Percentiles rank a stretch among this genome's conserved stretches.
These are phyloP conservation scores for Russula earlei DNA, from an alignment of 768 basidiomycete species.

Conservation along the genomic window DNA sequence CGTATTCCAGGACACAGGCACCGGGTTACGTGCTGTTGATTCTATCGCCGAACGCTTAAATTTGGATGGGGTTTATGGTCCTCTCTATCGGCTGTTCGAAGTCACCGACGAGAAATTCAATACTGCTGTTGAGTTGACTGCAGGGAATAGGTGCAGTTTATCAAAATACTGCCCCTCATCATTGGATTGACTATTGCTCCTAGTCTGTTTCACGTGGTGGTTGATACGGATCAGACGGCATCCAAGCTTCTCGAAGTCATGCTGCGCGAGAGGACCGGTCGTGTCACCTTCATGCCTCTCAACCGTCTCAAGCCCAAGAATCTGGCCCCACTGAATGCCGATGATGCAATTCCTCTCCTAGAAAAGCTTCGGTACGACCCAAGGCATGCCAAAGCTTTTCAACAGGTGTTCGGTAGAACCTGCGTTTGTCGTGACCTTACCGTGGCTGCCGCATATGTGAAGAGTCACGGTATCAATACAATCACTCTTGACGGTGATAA, in stretches of 20 bases:
- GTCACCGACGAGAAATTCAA: slow-evolving; percentile 83
- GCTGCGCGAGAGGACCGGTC: slow-evolving; percentile 86
- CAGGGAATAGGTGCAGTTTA: slow-evolving; percentile 72
- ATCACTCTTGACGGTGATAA: slow-evolving; percentile 98
- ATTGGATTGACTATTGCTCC: background rate
- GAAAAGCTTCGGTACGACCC: slow-evolving; percentile 73
- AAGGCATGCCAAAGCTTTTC: slow-evolving; percentile 71
- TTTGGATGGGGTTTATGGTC: slow-evolving; percentile 83
- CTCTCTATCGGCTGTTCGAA: slow-evolving; percentile 88
- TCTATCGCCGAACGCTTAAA: slow-evolving; percentile 68
- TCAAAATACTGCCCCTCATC: background rate
- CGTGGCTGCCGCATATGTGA: slow-evolving; percentile 88
- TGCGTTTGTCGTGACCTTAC: slow-evolving; percentile 91
- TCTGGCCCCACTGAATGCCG: slow-evolving; percentile 53
- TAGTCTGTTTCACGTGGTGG: slow-evolving; percentile 95
- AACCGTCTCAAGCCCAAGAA: slow-evolving; percentile 84
- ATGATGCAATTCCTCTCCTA: slow-evolving; percentile 74
- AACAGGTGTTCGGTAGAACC: slow-evolving; percentile 96
- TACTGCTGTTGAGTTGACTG: slow-evolving; percentile 88
- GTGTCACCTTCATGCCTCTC: slow-evolving; percentile 97
- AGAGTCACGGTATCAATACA: slow-evolving; percentile 90
- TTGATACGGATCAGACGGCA: slow-evolving; percentile 93
- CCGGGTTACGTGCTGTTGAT: slow-evolving; percentile 79
- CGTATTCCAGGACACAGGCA: slow-evolving; percentile 71
- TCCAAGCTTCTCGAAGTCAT: slow-evolving; percentile 86